Evolutionary conservation across 371 early-diverging fungal species (phyloP).

Genomic region (Rhizopus microsporus): DNA sequence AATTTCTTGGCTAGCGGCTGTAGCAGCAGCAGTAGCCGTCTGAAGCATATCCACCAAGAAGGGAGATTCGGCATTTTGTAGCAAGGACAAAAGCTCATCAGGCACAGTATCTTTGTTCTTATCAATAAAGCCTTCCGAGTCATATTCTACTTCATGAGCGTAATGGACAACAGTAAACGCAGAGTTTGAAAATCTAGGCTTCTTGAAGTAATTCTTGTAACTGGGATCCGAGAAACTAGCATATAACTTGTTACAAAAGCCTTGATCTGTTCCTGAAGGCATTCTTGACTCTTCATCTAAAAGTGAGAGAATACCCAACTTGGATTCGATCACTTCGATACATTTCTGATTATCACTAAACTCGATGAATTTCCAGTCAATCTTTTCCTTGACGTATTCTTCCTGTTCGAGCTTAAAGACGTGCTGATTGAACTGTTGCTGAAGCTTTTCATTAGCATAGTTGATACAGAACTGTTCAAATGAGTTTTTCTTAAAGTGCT

Average conservation of each 20-base stretch:
- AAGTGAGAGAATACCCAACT: constrained; percentile 91
- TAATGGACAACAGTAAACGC: constrained; percentile 91
- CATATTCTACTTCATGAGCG: constrained; percentile 91
- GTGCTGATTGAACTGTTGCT: constrained; percentile 87
- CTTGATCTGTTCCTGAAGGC: constrained; percentile 87
- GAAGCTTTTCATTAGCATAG: constrained; percentile 97
- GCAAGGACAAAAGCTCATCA: constrained; percentile 81
- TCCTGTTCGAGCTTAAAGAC: constrained; percentile 92
- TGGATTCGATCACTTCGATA: constrained; percentile 98
- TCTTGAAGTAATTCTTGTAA: constrained; percentile 80
- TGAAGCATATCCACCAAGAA: constrained; percentile 79
- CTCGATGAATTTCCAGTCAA: constrained; percentile 90
- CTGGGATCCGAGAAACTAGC: constrained; percentile 69
- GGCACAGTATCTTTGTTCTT: constrained; percentile 99
- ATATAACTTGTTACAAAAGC: constrained; percentile 86
- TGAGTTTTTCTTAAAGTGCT: constrained; percentile 96
- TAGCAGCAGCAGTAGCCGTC: constrained; percentile 54
- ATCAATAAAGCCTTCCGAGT: constrained; percentile 93
- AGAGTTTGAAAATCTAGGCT: constrained; percentile 84
- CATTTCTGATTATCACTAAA: constrained; percentile 99
- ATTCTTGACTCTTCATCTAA: constrained; percentile 96
- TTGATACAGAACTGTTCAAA: constrained; percentile 99
- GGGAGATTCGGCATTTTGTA: constrained; percentile 69
- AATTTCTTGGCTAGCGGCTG: constrained; percentile 41
- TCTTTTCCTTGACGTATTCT: constrained; percentile 92